Percentiles rank a stretch among this genome's conserved stretches.
These are phyloP conservation scores for Canna indica DNA, from an alignment of 176 grass and related monocot species.

Conservation along the genomic window DNA sequence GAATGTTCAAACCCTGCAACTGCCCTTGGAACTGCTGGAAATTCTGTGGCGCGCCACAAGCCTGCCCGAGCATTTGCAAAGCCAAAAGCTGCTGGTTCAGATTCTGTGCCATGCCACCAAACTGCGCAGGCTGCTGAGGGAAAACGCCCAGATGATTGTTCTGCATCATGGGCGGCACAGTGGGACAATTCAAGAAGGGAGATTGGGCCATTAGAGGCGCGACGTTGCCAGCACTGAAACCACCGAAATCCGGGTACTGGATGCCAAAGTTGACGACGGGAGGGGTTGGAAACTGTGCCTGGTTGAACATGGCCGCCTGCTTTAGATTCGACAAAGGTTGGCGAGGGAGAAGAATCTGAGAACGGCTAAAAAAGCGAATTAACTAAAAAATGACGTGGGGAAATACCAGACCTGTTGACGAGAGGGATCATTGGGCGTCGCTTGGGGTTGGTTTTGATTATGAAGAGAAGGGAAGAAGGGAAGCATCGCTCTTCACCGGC, in stretches of 20 bases:
- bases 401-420: neutral
- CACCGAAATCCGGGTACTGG: neutral
- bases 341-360: neutral
- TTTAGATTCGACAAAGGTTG: neutral
- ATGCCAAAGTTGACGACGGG: neutral
- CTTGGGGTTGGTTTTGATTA: neutral
- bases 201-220: neutral
- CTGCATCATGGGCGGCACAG: neutral
- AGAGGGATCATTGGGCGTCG: neutral
- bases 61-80: neutral
- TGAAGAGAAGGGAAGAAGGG: neutral
- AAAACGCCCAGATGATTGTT: neutral
- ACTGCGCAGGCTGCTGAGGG: neutral
- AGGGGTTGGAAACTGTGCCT: neutral
- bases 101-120: neutral
- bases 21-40: constrained; percentile 3
- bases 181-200: neutral
- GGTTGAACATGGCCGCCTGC: constrained; percentile 3
- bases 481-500: neutral
- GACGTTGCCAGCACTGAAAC: neutral
- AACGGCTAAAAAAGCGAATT: neutral
- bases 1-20: neutral
- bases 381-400: neutral
- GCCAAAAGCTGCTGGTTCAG: constrained; percentile 7
- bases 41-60: neutral